These are phyloP conservation scores for Diplocarpon mali DNA, from an alignment of 2,329 filamentous ascomycete species.

Conservation along the genomic window DNA sequence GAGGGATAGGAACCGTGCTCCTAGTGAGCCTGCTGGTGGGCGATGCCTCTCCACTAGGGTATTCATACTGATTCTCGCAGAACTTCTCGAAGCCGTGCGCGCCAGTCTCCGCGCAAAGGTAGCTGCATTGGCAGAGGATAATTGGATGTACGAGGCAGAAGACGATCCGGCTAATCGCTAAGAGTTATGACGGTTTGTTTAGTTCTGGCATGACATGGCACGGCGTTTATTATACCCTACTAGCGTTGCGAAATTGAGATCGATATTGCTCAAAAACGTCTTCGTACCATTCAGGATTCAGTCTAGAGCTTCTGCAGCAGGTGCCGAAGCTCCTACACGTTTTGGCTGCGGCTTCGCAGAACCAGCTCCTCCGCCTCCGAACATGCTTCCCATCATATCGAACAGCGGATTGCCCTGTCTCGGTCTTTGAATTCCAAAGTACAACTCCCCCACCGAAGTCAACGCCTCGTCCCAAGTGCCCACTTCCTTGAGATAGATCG, in stretches of 20 bases:
- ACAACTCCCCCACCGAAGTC: conserved; percentile 87
- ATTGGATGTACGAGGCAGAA: conserved; percentile 75
- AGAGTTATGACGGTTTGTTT: background rate
- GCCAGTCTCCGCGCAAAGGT: conserved; percentile 64
- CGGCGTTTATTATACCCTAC: conserved; percentile 7
- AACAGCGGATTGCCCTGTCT: conserved; percentile 85
- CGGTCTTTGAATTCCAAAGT: conserved; percentile 84
- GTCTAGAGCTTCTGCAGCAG: conserved; percentile 49
- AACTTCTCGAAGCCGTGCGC: conserved; percentile 54
- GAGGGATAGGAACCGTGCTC: conserved; percentile 40
- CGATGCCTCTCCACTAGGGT: background rate
- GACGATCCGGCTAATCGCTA: conserved; percentile 17
- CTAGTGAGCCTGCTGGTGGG: conserved; percentile 56
- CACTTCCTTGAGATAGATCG: conserved; percentile 63
- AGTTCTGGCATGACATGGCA: conserved; percentile 3
- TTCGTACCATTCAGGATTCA: conserved; percentile 25
- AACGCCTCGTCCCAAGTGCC: conserved; percentile 72
- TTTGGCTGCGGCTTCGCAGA: conserved; percentile 27
- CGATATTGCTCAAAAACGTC: conserved; percentile 2
- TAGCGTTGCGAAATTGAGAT: too few relatives aligned
- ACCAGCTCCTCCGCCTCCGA: conserved; percentile 61
- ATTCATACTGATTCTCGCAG: background rate
- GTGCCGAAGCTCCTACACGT: conserved; percentile 31
- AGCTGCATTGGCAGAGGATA: conserved; percentile 64
- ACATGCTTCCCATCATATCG: conserved; percentile 96